Conservation (phyloP, 2,329 filamentous ascomycete species). For the Cytospora paraplurivora region DNA sequence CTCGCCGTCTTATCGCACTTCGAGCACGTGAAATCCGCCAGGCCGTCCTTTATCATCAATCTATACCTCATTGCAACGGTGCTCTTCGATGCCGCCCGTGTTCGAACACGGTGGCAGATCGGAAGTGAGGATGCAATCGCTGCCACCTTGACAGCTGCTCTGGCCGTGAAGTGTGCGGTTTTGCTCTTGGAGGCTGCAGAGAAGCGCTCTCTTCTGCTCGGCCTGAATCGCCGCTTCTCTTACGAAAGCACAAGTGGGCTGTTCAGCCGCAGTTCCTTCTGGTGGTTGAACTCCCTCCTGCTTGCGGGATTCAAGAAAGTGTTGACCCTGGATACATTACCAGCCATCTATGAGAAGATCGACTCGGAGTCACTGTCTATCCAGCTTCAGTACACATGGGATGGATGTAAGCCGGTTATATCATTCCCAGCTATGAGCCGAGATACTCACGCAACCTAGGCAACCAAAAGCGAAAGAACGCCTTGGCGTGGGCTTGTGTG, state of each 20-base stretch:
- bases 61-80: constrained; percentile 48
- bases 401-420: constrained; percentile 37
- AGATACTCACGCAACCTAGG: not conserved
- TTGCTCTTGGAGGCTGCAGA: constrained; percentile 47
- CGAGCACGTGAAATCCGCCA: constrained; percentile 48
- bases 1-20: constrained; percentile 38
- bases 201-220: constrained; percentile 45
- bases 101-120: constrained; percentile 47
- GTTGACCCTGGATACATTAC: constrained; percentile 21
- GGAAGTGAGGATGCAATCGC: constrained; percentile 39
- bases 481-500: constrained; percentile 10
- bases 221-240: constrained; percentile 44
- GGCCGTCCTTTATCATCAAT: constrained; percentile 50
- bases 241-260: constrained; percentile 54
- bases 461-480: constrained; percentile 6
- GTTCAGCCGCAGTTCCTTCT: constrained; percentile 52
- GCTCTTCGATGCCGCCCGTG: constrained; percentile 48
- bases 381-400: constrained; percentile 36
- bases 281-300: constrained; percentile 57
- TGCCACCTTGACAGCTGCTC: constrained; percentile 43
- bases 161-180: constrained; percentile 46
- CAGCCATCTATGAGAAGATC: constrained; percentile 25
- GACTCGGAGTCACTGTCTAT: constrained; percentile 43
- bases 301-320: constrained; percentile 4
- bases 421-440: not conserved